Base-by-base conservation (phyloP, 345 rosid species). In the Camelina hispida region DNA sequence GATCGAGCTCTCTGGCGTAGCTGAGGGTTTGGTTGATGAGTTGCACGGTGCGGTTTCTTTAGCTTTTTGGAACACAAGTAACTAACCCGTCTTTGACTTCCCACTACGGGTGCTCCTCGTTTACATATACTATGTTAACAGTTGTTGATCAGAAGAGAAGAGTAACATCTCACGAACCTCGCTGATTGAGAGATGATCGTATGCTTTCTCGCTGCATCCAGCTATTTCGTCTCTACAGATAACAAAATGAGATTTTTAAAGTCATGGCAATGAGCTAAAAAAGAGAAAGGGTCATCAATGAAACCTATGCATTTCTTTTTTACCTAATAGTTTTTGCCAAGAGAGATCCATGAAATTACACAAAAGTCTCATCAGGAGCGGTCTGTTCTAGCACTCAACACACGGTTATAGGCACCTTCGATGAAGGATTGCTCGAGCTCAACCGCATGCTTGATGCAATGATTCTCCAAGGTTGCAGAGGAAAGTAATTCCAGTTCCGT, bases 391-490 rank as follows among this genome's bases (percentile, higher is more conserved):
- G 96, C 99, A 85, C 87, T 92, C 66, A 87, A 46, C 18, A 91
- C 97, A 61, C 96, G 86, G 80, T 90, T 88, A 66, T 90, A 90
- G 15, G 98, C 97, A 76, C 93, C 96, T 81, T 94, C 96, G 97
- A 90, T 90, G 81, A 92, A 94, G 1, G 99, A 94, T 71, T 90
- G 96, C 89, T 94, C 97, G 85, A 94, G 82, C 88, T 94, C 97
- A 57, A 90, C 97, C 0, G 97, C 96, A 71, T 91, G 96, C 79
- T 86, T 85, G 85, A 94, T 88, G 81, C 95, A 89, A 77, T 89
- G 85, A 72, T 88, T 88, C 78, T 91, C 96, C 82, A 91, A 50
- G n/a, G 97, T 87, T 71, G 85, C 62, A 7, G 92, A 76, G 5
- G 96, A 82, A 35, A 94, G 30, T 61, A 94, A 73, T 64, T 91